phyloP scores from a whole-genome alignment of 176 grass and related monocot species.

The Panicum miliaceum region DNA sequence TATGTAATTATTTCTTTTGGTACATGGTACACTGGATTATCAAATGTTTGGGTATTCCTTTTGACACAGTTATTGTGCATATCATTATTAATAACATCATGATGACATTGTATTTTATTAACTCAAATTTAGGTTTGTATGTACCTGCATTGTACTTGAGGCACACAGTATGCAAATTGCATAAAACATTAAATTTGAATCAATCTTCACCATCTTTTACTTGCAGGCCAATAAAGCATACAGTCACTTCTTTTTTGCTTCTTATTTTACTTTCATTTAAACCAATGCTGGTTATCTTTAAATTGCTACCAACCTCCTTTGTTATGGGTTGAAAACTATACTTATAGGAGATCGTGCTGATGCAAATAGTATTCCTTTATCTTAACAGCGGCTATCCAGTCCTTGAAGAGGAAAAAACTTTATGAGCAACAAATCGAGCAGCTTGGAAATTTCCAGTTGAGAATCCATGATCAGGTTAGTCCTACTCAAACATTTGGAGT shows the following conservation, averaged over 20 bases:
- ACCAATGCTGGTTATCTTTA: neutral
- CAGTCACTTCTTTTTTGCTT: too few species aligned
- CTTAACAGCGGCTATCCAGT: constrained; percentile 67
- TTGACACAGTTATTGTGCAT: neutral
- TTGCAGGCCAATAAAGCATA: neutral
- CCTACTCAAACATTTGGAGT: neutral
- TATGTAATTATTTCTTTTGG: neutral
- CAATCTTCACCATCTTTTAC: neutral
- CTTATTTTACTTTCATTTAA: neutral
- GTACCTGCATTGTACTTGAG: neutral
- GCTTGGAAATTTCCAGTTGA: constrained; percentile 84
- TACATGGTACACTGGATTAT: neutral
- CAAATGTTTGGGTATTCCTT: constrained; percentile 4
- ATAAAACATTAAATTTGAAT: neutral
- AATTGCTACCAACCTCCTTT: neutral
- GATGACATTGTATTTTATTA: neutral
- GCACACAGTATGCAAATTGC: neutral
- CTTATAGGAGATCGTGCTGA: neutral
- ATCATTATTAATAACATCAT: neutral
- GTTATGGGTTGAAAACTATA: neutral
- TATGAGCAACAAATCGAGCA: constrained; percentile 83
- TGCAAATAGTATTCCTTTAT: neutral
- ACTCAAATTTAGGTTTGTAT: neutral
- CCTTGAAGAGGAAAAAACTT: constrained; percentile 84
- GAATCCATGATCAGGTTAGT: constrained; percentile 82